Evolutionary conservation across 768 basidiomycete species (phyloP), one percentile per base, ranked within the genome.

Genomic region (Rhizopogon vulgaris): DNA sequence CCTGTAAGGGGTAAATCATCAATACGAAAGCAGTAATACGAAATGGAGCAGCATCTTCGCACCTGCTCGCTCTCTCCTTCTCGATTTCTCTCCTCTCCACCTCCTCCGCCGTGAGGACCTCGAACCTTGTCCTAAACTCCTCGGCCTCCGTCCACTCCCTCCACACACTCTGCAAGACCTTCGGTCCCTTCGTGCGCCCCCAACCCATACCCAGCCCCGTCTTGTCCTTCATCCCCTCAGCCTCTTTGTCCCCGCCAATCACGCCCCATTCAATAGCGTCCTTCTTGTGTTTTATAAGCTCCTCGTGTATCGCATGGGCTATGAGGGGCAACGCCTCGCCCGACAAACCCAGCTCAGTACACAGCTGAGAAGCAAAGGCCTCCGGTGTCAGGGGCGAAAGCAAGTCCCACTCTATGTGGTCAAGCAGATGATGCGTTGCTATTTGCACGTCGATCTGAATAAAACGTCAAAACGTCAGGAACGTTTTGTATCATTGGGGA

Each of bases 381-480:
- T 95, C 88, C 1, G 95, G 95, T 0, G 92, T 94, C 36, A 97
- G 77, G 3, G 87, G 80, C 3, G 94, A 95, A 41, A 90, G 80
- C n/a, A 98, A 78, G 69, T 99, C 95, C 95, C 95, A 99, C 69
- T 99, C 96, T 58, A 99, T 93, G 63, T 94, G 90, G 71, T 99
- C 96, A 52, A 89, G 75, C 1, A 99, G 77, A 67, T 95, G 92
- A 64, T 93, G 78, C 42, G 86, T 89, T 22, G 86, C 90, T 63
- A 99, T 87, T 67, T 99, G 96, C 24, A 98, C 92, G 71, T 99
- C 96, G 64, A 99, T 91, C 92, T 96, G 17, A 30, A 12, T 3
- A 4, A n/a, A 51, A 37, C 28, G 41, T 41, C 30, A 22, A 49
- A 38, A 24, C 18, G 41, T 47, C 45, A 50, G 38, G 22, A 38